Evolutionary conservation across 1,139 yeast genomes (phyloP).

Genomic region (Saccharomyces hybrid): DNA sequence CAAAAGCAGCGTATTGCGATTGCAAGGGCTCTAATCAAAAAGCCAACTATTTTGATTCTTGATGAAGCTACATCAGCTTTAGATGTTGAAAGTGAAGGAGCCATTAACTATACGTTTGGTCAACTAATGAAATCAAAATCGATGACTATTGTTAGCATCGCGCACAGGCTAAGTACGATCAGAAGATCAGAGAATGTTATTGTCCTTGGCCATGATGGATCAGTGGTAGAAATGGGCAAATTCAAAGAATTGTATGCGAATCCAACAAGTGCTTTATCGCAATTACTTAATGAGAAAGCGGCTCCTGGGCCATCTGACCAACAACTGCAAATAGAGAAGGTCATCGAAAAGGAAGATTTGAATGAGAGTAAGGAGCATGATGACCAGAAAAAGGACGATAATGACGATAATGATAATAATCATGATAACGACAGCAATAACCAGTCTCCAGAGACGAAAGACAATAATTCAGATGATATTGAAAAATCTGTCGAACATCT

Average conservation of each 20-base stretch:
- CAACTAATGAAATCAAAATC: slow-evolving; percentile 54
- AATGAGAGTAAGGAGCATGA: not conserved
- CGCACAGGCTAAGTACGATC: slow-evolving; percentile 86
- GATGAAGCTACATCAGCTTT: slow-evolving; percentile 82
- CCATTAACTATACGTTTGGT: slow-evolving; percentile 60
- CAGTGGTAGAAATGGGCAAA: slow-evolving; percentile 77
- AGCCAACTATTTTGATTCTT: slow-evolving; percentile 60
- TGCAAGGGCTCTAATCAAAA: slow-evolving; percentile 70
- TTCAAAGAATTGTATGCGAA: slow-evolving; percentile 56
- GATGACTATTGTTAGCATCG: slow-evolving; percentile 81
- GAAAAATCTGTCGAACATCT: slow-evolving; percentile 15
- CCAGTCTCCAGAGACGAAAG: slow-evolving; percentile 1
- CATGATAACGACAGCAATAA: not conserved
- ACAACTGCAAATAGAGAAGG: not conserved
- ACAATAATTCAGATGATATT: slow-evolving; percentile 2
- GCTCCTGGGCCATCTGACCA: slow-evolving; percentile 8
- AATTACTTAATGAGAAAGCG: slow-evolving; percentile 46
- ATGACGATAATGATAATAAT: slow-evolving; percentile 1
- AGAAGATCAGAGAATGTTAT: slow-evolving; percentile 74
- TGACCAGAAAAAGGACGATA: slow-evolving; percentile 7
- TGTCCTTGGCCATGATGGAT: slow-evolving; percentile 69
- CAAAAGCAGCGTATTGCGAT: slow-evolving; percentile 80
- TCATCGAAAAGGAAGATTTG: not conserved
- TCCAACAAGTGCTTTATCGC: slow-evolving; percentile 60
- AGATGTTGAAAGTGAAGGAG: slow-evolving; percentile 81